phyloP scores from a whole-genome alignment of 495 filamentous ascomycete species.

The Hyaloscypha bicolor region DNA sequence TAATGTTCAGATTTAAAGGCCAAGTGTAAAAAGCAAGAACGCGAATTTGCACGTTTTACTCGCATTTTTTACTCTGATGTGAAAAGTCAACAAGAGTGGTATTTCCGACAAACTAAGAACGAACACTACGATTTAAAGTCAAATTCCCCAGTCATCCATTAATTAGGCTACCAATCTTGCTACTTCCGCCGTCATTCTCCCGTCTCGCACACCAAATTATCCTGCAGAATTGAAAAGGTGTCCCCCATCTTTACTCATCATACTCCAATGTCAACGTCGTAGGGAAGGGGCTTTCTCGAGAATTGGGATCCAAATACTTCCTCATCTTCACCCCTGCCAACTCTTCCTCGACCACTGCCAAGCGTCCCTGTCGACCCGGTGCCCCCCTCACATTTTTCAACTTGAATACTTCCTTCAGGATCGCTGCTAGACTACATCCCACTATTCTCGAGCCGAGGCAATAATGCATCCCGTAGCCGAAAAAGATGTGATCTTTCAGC shows the following conservation, averaged over 20 bases:
- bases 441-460: conserved; percentile 64
- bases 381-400: conserved; percentile 41
- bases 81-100: no score
- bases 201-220: no score
- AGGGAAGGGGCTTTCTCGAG: conserved; percentile 42
- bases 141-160: no score
- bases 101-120: no score
- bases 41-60: no score
- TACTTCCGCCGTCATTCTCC: no score
- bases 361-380: conserved; percentile 43
- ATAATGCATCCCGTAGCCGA: conserved; percentile 62
- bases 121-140: no score
- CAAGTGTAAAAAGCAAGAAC: no score
- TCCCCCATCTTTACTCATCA: conserved; percentile 30
- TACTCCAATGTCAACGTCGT: conserved; percentile 42
- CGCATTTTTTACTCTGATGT: no score
- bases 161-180: no score
- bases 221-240: no score
- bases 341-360: conserved; percentile 36
- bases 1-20: no score
- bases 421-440: conserved; percentile 65
- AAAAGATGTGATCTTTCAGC: conserved; percentile 67
- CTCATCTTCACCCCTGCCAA: conserved; percentile 42
- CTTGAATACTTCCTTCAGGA: conserved; percentile 48
- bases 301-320: conserved; percentile 41